A percentile compares a stretch with the other conserved stretches of the same genome.
Conservation (phyloP, 1,284 basidiomycete genomes). For the Moniliella sp. region DNA sequence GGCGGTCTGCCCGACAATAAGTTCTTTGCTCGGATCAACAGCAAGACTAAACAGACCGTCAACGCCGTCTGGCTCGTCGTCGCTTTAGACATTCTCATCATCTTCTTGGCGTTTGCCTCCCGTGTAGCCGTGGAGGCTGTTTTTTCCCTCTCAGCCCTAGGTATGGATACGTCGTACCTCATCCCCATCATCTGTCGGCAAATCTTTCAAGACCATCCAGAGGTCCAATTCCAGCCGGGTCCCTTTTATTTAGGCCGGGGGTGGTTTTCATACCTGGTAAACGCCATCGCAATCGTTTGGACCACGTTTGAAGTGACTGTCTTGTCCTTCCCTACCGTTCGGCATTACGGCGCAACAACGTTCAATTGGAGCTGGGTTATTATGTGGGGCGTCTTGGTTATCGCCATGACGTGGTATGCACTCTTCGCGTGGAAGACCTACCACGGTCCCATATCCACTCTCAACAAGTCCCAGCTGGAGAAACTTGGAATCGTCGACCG, state of each 20-base stretch:
- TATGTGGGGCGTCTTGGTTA: slow-evolving; percentile 34
- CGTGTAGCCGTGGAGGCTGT: slow-evolving; percentile 23
- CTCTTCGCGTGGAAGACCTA: slow-evolving; percentile 36
- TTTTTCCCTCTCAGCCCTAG: slow-evolving; percentile 44
- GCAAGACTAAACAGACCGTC: slow-evolving; percentile 48
- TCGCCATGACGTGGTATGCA: slow-evolving; percentile 36
- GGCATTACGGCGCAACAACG: slow-evolving; percentile 1
- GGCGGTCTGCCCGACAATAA: slow-evolving; percentile 64
- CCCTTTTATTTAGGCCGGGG: slow-evolving; percentile 69
- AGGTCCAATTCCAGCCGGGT: slow-evolving; percentile 59
- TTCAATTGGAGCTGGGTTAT: slow-evolving; percentile 31
- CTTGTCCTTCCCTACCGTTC: not conserved
- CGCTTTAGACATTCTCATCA: slow-evolving; percentile 31
- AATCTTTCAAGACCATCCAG: slow-evolving; percentile 55
- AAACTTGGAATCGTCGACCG: slow-evolving; percentile 17
- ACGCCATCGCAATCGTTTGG: slow-evolving; percentile 45
- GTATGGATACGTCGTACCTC: slow-evolving; percentile 48
- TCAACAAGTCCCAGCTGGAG: slow-evolving; percentile 13
- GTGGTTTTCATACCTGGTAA: slow-evolving; percentile 45
- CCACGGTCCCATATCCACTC: slow-evolving; percentile 33
- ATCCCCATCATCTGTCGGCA: slow-evolving; percentile 40
- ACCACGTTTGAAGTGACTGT: slow-evolving; percentile 29
- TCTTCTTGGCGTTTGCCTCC: slow-evolving; percentile 19
- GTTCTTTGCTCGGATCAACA: slow-evolving; percentile 52
- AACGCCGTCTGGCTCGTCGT: slow-evolving; percentile 64